A percentile compares a stretch with the other conserved stretches of the same genome.
These are phyloP conservation scores for Diaporthe nobilis DNA, from an alignment of 2,329 filamentous ascomycete species.

Conservation along the genomic window DNA sequence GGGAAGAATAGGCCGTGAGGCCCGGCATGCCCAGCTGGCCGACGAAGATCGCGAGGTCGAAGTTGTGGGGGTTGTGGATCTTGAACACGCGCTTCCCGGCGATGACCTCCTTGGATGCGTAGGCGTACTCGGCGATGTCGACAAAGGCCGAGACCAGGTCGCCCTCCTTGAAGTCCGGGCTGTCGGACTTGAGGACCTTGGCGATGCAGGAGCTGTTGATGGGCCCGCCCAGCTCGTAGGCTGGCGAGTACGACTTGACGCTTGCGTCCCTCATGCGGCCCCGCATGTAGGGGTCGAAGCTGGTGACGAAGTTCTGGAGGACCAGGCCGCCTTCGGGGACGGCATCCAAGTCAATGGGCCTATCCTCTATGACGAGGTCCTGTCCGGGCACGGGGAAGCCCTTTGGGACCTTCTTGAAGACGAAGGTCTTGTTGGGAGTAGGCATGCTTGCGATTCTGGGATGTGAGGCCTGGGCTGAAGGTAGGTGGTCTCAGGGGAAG, in stretches of 20 bases:
- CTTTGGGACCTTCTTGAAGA: constrained; percentile 79
- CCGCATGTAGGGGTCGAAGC: constrained; percentile 88
- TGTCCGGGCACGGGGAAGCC: constrained; percentile 79
- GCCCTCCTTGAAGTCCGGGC: constrained; percentile 72
- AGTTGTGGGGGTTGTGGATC: constrained; percentile 77
- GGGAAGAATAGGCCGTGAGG: constrained; percentile 66
- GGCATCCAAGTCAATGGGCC: constrained; percentile 75
- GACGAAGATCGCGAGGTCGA: constrained; percentile 78
- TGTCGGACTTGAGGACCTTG: constrained; percentile 79
- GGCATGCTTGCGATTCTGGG: constrained; percentile 59
- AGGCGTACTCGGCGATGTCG: constrained; percentile 79
- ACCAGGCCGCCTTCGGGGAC: constrained; percentile 77
- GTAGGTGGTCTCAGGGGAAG: too few relatives aligned
- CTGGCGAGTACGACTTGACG: constrained; percentile 76
- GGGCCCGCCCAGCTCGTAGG: constrained; percentile 73
- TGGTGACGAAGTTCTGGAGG: constrained; percentile 79
- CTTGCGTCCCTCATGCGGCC: constrained; percentile 79
- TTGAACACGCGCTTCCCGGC: constrained; percentile 61
- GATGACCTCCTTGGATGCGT: constrained; percentile 59
- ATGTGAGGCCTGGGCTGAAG: constrained; percentile 77
- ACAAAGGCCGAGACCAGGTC: constrained; percentile 73
- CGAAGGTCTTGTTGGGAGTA: constrained; percentile 76
- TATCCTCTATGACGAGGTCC: constrained; percentile 77
- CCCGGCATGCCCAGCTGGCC: constrained; percentile 72
- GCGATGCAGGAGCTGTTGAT: constrained; percentile 75